These are phyloP conservation scores for Phallus indusiatus DNA, from an alignment of 768 basidiomycete genomes.

Conservation along the genomic window DNA sequence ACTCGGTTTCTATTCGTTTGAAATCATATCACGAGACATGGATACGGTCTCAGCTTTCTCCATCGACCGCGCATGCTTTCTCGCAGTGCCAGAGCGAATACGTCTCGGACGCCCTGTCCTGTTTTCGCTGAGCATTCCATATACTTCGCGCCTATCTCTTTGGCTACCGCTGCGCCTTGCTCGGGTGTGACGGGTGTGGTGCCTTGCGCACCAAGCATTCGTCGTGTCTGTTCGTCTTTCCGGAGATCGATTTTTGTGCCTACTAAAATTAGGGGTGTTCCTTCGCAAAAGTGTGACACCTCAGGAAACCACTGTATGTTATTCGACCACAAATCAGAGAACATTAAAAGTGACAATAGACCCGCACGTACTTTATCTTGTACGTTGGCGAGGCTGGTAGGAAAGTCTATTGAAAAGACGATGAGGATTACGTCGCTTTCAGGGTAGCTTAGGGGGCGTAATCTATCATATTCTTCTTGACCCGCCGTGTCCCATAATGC, in stretches of 20 bases:
- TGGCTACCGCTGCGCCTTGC: conserved; percentile 78
- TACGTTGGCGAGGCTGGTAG: conserved; percentile 83
- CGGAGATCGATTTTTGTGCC: conserved; percentile 92
- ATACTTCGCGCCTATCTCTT: conserved; percentile 90
- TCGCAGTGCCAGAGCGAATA: conserved; percentile 80
- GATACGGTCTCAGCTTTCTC: conserved; percentile 61
- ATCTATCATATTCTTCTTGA: conserved; percentile 92
- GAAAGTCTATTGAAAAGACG: conserved; percentile 91
- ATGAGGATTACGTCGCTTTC: conserved; percentile 89
- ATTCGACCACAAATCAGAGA: neutral
- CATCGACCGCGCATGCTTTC: conserved; percentile 81
- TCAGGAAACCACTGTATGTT: conserved; percentile 77
- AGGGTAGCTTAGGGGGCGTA: conserved; percentile 78
- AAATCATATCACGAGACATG: conserved; percentile 55
- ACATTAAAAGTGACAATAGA: conserved; percentile 4
- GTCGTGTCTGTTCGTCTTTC: conserved; percentile 72
- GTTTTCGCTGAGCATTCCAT: conserved; percentile 91
- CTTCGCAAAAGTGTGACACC: conserved; percentile 86
- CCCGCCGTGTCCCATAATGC: conserved; percentile 99
- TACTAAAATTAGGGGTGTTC: conserved; percentile 83
- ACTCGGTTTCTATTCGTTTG: conserved; percentile 4
- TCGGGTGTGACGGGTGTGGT: conserved; percentile 70
- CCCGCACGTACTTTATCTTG: conserved; percentile 62
- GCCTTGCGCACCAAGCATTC: conserved; percentile 87
- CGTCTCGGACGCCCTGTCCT: conserved; percentile 83